Evolutionary conservation across 1,284 basidiomycete species (phyloP).

Genomic region (Papiliotrema nemorosa): DNA sequence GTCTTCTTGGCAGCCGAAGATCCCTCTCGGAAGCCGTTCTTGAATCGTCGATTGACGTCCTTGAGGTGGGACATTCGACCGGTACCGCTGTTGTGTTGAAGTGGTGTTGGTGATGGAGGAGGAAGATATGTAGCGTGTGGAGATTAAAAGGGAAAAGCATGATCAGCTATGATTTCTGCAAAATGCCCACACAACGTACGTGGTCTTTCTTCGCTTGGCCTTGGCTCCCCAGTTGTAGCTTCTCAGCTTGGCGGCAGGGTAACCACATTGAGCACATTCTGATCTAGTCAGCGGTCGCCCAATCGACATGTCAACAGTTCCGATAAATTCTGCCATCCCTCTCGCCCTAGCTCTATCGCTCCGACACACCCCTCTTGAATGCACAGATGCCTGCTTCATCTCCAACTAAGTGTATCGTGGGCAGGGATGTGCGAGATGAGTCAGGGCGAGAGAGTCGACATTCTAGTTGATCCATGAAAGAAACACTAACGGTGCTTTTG

Average conservation of each 20-base stretch:
- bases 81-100: slow-evolving; percentile 62
- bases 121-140: background rate
- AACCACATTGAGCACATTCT: slow-evolving; percentile 96
- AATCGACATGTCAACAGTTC: too few relatives aligned
- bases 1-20: slow-evolving; percentile 56
- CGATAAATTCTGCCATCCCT: too few relatives aligned
- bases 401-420: background rate
- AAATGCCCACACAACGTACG: slow-evolving; percentile 40
- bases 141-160: background rate
- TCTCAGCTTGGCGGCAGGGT: slow-evolving; percentile 90
- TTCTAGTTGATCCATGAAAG: too few relatives aligned
- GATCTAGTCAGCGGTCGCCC: slow-evolving; percentile 6
- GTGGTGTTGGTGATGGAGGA: background rate
- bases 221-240: slow-evolving; percentile 98
- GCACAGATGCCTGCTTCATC: background rate
- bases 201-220: slow-evolving; percentile 99
- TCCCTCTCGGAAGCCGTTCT: slow-evolving; percentile 91
- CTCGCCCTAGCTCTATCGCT: background rate
- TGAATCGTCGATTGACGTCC: slow-evolving; percentile 85
- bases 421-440: too few relatives aligned
- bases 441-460: too few relatives aligned
- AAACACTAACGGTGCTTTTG: slow-evolving; percentile 84
- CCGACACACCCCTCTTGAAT: background rate
- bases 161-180: background rate
- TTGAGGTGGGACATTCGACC: slow-evolving; percentile 96